Evolutionary conservation across 306 rosid genomes (phyloP), one percentile per base, ranked within the genome.

Genomic region (Trifolium dubium): DNA sequence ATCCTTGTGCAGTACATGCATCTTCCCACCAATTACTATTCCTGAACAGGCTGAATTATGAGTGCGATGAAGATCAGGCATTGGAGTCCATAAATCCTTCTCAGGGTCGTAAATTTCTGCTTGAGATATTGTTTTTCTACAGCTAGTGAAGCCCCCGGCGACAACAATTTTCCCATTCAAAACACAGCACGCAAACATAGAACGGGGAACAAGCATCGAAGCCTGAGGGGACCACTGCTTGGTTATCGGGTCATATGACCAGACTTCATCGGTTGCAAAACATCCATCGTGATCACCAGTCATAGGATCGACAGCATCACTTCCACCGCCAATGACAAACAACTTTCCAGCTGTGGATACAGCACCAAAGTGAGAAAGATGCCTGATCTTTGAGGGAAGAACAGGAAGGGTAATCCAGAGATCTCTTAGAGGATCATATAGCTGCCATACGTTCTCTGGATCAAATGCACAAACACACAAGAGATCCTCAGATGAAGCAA

Each of bases 271-370:
- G 14, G 99, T 95, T 19, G 99, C 96, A 72, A 95, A 95, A 84
- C 88, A 88, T 59, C 99, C 97, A 83, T 91, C 96, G 43, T 92
- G 99, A 77, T 95, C 99, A 47, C 99, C 99, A 2, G 99, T 94
- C 80, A 80, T 83, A 18, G 97, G 99, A 79, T 94, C 97, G 37
- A 94, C 97, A 60, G 91, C 96, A 29, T 86, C 99, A 74, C 99
- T 94, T 19, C 96, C 96, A 77, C 99, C 99, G 32, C 99, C 99
- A 55, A 94, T 85, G 75, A 94, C 99, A 85, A 88, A 94, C 80
- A 92, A 79, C 83, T 92, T 94, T 76, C 99, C 95, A 64, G 92
- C 87, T 64, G 87, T 50, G 53, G 95, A 89, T 81, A 92, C 99
- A 8, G 86, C 91, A 43, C 99, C 97, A 30, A 92, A 95, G 83